A percentile compares a stretch with the other conserved stretches of the same genome.
Evolutionary conservation across 306 rosid species (phyloP).

Genomic region (Castanopsis chinensis): DNA sequence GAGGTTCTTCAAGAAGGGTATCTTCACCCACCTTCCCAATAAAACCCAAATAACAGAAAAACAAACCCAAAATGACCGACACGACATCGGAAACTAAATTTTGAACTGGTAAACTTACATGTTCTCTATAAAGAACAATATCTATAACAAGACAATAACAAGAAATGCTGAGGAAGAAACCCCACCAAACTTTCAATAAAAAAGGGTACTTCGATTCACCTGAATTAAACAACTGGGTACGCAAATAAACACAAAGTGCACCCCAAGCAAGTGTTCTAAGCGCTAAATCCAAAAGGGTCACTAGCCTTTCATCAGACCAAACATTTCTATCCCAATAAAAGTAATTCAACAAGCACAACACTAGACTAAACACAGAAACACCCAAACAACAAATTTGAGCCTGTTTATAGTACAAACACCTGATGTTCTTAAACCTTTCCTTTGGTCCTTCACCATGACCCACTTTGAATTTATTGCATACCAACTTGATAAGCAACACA

Average conservation of each 20-base stretch:
- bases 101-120: slow-evolving; percentile 17
- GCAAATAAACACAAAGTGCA: slow-evolving; percentile 26
- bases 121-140: slow-evolving; percentile 20
- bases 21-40: slow-evolving; percentile 28
- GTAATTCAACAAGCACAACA: slow-evolving; percentile 18
- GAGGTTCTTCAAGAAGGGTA: slow-evolving; percentile 32
- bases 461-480: slow-evolving; percentile 15
- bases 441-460: slow-evolving; percentile 18
- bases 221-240: slow-evolving; percentile 27
- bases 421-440: background rate
- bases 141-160: slow-evolving; percentile 30
- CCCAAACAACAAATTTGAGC: slow-evolving; percentile 28
- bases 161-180: slow-evolving; percentile 31
- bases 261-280: slow-evolving; percentile 43
- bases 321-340: slow-evolving; percentile 31
- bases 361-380: slow-evolving; percentile 24
- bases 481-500: slow-evolving; percentile 13
- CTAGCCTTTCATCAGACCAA: slow-evolving; percentile 34
- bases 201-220: slow-evolving; percentile 23
- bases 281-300: slow-evolving; percentile 39
- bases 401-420: slow-evolving; percentile 2
- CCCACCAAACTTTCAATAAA: slow-evolving; percentile 41
- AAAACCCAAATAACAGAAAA: slow-evolving; percentile 34
- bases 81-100: slow-evolving; percentile 37
- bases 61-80: slow-evolving; percentile 24